These are phyloP conservation scores for Dendrocalamus sinicus DNA, from an alignment of 176 grass and related monocot species.

Conservation along the genomic window DNA sequence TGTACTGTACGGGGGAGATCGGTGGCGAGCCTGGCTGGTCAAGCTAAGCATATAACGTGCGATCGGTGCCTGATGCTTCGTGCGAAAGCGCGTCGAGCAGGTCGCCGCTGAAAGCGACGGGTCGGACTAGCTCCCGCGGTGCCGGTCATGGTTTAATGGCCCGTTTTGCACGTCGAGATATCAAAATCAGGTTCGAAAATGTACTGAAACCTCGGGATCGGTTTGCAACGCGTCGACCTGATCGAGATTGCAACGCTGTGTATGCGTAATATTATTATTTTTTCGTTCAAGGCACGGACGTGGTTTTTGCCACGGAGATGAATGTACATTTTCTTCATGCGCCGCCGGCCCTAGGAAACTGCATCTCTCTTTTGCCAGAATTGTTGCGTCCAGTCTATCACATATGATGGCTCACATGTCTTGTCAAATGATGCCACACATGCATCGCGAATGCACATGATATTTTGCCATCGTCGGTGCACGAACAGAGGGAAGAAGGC, in stretches of 20 bases:
- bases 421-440: neutral
- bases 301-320: no score
- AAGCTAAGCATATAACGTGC: conserved; percentile 17
- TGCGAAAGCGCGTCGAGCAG: conserved; percentile 15
- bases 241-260: no score
- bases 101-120: neutral
- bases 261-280: no score
- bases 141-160: neutral
- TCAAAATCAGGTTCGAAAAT: no score
- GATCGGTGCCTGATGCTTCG: neutral
- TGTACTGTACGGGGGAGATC: neutral
- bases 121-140: neutral
- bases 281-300: no score
- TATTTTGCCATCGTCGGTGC: neutral
- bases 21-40: conserved; percentile 28
- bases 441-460: neutral
- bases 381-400: neutral
- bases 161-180: no score
- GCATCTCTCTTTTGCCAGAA: neutral
- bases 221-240: no score
- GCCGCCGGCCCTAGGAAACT: neutral
- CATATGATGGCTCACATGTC: neutral
- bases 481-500: neutral
- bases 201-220: no score
- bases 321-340: neutral